Evolutionary conservation across 306 rosid species (phyloP), one percentile per base, ranked within the genome.

Genomic region (Lathyrus aphaca): DNA sequence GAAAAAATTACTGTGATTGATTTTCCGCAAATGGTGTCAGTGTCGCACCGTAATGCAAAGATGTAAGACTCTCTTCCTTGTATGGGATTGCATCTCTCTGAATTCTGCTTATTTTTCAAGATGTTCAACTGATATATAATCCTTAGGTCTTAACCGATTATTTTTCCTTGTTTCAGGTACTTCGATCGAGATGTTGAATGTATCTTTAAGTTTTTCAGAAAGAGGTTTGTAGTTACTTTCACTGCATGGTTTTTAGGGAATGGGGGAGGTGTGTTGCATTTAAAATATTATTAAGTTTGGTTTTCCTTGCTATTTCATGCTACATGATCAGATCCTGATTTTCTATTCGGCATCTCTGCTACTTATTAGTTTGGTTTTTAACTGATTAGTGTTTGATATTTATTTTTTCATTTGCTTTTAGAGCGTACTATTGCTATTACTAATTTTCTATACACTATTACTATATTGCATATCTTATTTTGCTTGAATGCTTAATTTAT

Each of bases 121-220:
- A 51, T 43, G 27, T 70, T 40, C 27, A 64, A 4, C 15, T 11
- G 17, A 51, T 18, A 69, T 68, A 23, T 64, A 44, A n/a, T 45
- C 39, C 11, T 15, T 61, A 23, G 70, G 21, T 39, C 56, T 39
- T 77, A 42, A 71, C 10, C 35, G 43, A 23, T 25, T 37, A 38
- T 71, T 44, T 85, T 62, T 51, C 19, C 53, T 49, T 77, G 61
- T 77, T 75, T 83, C 88, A 93, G 98, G 98, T 93, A 93, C 82
- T 93, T 93, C 68, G 97, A 93, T 72, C 97, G 97, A 72, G 98
- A 93, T 76, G 91, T 93, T 74, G 97, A 90, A 82, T 93, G 97
- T 39, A 68, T 90, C 77, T 86, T 90, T 10, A 93, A 90, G 86
- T 90, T 90, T 81, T 92, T 92, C 72, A 82, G 86, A 57, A 92